Conservation (phyloP, 2,329 filamentous ascomycete genomes). For the Colletotrichum lupini region DNA sequence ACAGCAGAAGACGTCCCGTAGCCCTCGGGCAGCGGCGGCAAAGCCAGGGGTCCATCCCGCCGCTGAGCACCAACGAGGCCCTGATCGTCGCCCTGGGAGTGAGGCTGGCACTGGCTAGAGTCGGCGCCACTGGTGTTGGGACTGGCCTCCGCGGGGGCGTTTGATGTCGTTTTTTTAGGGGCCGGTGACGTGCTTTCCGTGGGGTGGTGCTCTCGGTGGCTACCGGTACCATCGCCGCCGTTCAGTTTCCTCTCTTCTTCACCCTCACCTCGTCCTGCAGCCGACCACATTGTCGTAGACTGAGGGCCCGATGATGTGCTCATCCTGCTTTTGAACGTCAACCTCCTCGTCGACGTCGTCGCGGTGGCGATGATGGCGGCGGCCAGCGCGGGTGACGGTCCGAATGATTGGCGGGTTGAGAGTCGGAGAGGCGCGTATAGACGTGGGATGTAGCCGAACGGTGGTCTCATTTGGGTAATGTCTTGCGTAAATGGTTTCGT, state of each 20-base stretch:
- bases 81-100: not conserved
- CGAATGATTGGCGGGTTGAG: constrained; percentile 20
- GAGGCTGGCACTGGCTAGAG: constrained; percentile 32
- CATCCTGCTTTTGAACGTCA: constrained; percentile 15
- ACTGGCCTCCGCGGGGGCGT: constrained; percentile 7
- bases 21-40: constrained; percentile 34
- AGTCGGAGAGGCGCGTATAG: constrained; percentile 14
- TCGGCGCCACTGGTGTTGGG: constrained; percentile 8
- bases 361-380: constrained; percentile 7
- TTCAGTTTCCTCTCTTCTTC: not conserved
- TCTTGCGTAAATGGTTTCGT: not conserved
- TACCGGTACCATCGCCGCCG: not conserved
- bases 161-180: constrained; percentile 33
- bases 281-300: constrained; percentile 1
- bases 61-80: not conserved
- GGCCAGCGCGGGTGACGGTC: constrained; percentile 22
- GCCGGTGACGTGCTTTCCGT: constrained; percentile 35
- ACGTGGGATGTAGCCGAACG: constrained; percentile 14
- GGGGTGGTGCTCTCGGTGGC: constrained; percentile 31
- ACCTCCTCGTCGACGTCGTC: constrained; percentile 5
- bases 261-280: not conserved
- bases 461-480: constrained; percentile 22
- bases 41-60: constrained; percentile 18
- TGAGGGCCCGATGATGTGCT: constrained; percentile 30
- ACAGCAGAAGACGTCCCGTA: not conserved